Evolutionary conservation across 2,329 filamentous ascomycete genomes (phyloP), one percentile per base, ranked within the genome.

Genomic region (Pestalotiopsis sp.): DNA sequence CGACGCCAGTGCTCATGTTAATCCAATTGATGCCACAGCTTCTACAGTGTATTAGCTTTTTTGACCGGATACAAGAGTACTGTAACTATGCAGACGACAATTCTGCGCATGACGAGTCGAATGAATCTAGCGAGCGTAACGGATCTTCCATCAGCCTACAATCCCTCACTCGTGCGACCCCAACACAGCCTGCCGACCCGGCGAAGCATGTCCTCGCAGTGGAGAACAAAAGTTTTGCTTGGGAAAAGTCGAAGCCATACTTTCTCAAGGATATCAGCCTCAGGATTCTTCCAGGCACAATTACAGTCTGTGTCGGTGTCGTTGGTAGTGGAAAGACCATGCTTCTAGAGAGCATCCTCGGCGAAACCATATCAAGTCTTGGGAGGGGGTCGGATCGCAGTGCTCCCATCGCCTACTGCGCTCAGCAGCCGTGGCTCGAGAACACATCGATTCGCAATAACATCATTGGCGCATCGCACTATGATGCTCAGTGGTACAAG

Each of bases 251-350:
- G 3, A 64, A 68, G 35, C 35, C 60, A 3, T 11, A 26, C 0
- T 61, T 79, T 1, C 68, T 81, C 1, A 68, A 69, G 0, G 65
- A 74, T 1, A 71, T 80, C 10, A 71, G 70, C n/a, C 20, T 79
- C 6, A 24, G 14, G 0, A 39, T 80, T 1, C 26, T 52, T 0
- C 38, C 63, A 0, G 68, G 73, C 3, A 74, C 70, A 0, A 64
- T 81, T 0, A 81, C 75, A 13, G 77, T 82, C 68, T 56, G 84
- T 2, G 72, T 82, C 1, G 82, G 82, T 0, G 78, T 76, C 0
- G 81, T 83, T 0, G 83, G 81, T 0, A 80, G 79, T n/a, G 82
- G 83, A 26, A 85, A 84, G 63, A 80, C 81, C 0, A 78, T 77
- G 0, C 69, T 84, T 0, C 68, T 83, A 10, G 76, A 81, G 39